Base-by-base conservation (phyloP, 768 basidiomycete genomes). In the Lyophyllum semitale region DNA sequence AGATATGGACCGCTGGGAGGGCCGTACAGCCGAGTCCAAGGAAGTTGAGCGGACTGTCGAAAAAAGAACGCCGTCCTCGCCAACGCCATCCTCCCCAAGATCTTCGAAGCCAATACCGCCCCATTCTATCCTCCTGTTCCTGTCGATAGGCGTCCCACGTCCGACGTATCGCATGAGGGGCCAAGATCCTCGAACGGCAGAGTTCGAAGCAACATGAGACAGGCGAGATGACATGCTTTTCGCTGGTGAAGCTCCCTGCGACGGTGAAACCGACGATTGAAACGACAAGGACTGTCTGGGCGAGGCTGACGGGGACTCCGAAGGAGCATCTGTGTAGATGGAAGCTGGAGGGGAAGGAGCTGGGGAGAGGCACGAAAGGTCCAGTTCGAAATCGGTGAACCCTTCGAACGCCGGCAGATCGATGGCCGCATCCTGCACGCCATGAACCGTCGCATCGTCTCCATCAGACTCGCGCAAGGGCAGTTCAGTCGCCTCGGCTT, bases 121-220 rank as follows among this genome's bases (percentile, higher is more conserved):
- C 81, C 80, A 82, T 61, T 80, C 75, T 22, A 72, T 67, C 23
- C 74, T 64, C 48, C 80, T 67, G 32, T 63, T 72, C 15, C 66
- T 72, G 58, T 81, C 79, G 17, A 80, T 72, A 1, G 79, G 81
- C 1, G 81, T 82, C 1, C 80, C 80, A 20, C 78, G 70, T 11
- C 77, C 79, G 6, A 79, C 73, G 57, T 79, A 79, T 44, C 68
- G 69, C 35, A 74, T 63, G 17, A 76, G 64, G 0, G 78, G 78
- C 76, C 77, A 79, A 1, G 81, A 77, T 5, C 77, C 75, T 8
- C 73, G 65, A 12, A 68, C 59, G n/a, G 66, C 58, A 0, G 71
- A 65, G 0, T 71, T 61, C 1, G 67, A 58, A 5, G 69, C 67
- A 18, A 63, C 53, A 17, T 69, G 63, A 4, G 69, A 59, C 29